Evolutionary conservation across 352 stramenopile genomes (phyloP), one percentile per base, ranked within the genome.

Genomic region (Pelagophyceae sp.): DNA sequence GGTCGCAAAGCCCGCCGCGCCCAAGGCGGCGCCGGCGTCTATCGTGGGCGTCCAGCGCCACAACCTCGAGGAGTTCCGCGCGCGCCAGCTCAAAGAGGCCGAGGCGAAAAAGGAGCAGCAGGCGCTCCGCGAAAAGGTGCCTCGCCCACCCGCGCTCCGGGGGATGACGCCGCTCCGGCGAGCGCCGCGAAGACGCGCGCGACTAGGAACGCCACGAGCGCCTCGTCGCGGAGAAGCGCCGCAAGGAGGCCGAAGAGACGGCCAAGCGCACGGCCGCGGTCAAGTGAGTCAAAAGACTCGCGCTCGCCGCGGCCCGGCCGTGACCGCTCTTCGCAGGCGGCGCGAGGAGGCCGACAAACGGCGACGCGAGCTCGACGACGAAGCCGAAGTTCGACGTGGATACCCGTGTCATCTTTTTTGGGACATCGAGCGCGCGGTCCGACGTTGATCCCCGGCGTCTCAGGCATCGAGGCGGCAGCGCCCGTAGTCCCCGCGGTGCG

Each of bases 41-140:
- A n/a, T 15, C 23, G 27, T 31, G 58, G 23, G 58, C 58, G 58
- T 67, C 58, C 23, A 67, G 58, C 58, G 58, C 58, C 23, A 67
- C 58, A n/a, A 33, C 58, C 58, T 67, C 58, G 58, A 67, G 58
- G 58, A 67, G 58, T n/a, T 67, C 31, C 23, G 58, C 11, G 58
- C 58, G 23, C 58, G 58, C 23, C 58, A 67, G 29, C 23, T 35
- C 23, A 67, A 67, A 31, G 58, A 67, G 27, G 23, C 23, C 58
- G 58, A 67, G 58, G 23, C 11, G 23, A 11, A 27, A 31, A n/a
- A 33, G 23, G 58, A 15, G 58, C 58, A 67, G 58, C 58, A 67
- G 58, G 11, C 31, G 5, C 23, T 54, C 45, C 45, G 45, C 11
- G 45, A 54, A 11, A 54, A 54, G 45, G 45, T 54, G 45, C 45